Conservation (phyloP, 192 early-diverging fungal species). For the Entomortierella beljakovae region DNA sequence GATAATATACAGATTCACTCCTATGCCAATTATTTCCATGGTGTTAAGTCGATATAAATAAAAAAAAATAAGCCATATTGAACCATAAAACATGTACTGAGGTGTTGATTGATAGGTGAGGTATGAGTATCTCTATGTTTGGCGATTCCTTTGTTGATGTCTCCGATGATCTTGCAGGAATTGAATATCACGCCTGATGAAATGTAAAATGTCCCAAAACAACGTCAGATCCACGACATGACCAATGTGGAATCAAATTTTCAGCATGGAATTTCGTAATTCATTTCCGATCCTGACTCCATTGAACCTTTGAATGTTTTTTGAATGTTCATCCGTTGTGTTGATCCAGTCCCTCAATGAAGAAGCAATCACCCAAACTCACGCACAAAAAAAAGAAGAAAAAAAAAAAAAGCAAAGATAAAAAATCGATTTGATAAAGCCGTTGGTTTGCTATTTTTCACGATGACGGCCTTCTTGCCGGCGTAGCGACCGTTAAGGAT, state of each 20-base stretch:
- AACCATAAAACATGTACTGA: too few species aligned
- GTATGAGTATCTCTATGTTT: too few species aligned
- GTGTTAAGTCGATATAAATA: too few species aligned
- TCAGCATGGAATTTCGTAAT: background rate
- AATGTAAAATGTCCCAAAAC: too few species aligned
- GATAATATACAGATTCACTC: too few species aligned
- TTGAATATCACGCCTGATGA: too few species aligned
- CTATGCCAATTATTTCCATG: too few species aligned
- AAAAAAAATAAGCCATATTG: too few species aligned
- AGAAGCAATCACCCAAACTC: background rate
- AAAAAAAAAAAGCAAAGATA: background rate
- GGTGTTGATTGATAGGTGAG: too few species aligned
- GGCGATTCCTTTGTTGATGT: too few species aligned
- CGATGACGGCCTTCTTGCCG: slow-evolving; percentile 99
- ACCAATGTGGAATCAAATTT: slow-evolving; percentile 19
- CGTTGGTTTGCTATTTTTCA: slow-evolving; percentile 74
- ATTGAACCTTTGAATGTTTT: background rate
- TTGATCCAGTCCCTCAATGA: background rate
- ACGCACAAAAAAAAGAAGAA: background rate
- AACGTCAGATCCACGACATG: too few species aligned
- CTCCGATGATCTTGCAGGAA: too few species aligned
- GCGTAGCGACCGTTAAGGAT: slow-evolving; percentile 98
- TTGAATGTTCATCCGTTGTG: background rate
- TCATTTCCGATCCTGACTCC: slow-evolving; percentile 10
- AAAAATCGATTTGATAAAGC: slow-evolving; percentile 9